Base-by-base conservation (phyloP, 495 filamentous ascomycete genomes). In the Acidiella bohemica region DNA sequence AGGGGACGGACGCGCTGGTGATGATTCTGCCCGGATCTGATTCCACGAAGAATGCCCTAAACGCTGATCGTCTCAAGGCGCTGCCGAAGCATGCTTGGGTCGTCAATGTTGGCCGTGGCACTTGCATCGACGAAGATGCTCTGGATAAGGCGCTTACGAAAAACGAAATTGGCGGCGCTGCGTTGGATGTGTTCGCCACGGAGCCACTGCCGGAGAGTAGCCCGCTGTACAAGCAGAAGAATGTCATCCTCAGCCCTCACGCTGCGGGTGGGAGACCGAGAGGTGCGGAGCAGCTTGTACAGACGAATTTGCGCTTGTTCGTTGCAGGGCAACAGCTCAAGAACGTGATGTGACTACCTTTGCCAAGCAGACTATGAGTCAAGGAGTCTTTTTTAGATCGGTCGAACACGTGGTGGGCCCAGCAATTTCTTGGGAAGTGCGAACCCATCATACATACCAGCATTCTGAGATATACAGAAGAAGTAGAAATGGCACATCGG, bases 131-230 rank as follows among this genome's bases (percentile, higher is more conserved):
- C 30, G 78, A 87, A 53, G 46, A 62, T 7, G 80, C 78, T 1
- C 54, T 92, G 24, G 53, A 84, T 25, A 64, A 73, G 3, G 66
- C 66, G 1, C 55, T 80, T 39, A 67, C 70, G 44, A 55, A 62
- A 12, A 82, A 80, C 0, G 53, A 47, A 11, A 86, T 92, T 49
- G 57, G 71, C 5, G 80, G 79, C 0, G 78, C 74, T 5, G 84
- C 78, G 13, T 48, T 92, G 11, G 84, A 92, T 61, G 83, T 88
- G 1, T 88, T 82, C 53, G 76, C 79, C 23, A 60, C 73, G 21
- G 84, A 92, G 58, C 84, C 83, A 17, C 55, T 88, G 47, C 73
- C 73, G 7, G 47, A 46, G 19, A 41, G 29, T 14, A 36, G 29
- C 1, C 47, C 35, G 16, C 30, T 45, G 13, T 50, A 38, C 25